These are phyloP conservation scores for Tilletiaria anomala DNA, from an alignment of 1,284 basidiomycete genomes.

Conservation along the genomic window DNA sequence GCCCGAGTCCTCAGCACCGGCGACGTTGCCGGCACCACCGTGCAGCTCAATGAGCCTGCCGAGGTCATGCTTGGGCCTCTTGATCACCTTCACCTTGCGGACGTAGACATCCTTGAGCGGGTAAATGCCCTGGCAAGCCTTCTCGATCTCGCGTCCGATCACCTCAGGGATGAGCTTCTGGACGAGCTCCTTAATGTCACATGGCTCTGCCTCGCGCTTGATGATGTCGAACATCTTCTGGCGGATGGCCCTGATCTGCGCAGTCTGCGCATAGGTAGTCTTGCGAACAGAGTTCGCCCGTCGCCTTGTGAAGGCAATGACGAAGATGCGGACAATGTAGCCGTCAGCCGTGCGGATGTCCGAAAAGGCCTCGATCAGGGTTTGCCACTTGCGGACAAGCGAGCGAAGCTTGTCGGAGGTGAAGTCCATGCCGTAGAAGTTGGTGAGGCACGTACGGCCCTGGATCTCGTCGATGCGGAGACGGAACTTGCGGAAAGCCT, in stretches of 20 bases:
- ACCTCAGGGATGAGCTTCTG: slow-evolving; percentile 99
- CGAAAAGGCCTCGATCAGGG: slow-evolving; percentile 94
- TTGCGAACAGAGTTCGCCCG: slow-evolving; percentile 93
- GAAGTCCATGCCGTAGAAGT: slow-evolving; percentile 99
- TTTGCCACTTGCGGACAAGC: slow-evolving; percentile 99
- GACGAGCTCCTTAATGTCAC: slow-evolving; percentile 84
- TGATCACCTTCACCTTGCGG: slow-evolving; percentile 81
- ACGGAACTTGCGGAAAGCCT: slow-evolving; percentile 99
- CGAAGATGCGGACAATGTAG: slow-evolving; percentile 96
- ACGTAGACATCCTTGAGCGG: slow-evolving; percentile 82
- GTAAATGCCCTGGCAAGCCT: slow-evolving; percentile 88
- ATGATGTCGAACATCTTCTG: slow-evolving; percentile 99
- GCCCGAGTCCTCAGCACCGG: slow-evolving; percentile 62
- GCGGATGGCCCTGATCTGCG: slow-evolving; percentile 92
- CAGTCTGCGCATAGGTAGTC: slow-evolving; percentile 93
- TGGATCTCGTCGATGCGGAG: slow-evolving; percentile 93
- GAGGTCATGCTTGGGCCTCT: slow-evolving; percentile 90
- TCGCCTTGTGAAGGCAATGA: slow-evolving; percentile 97
- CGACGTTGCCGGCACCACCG: slow-evolving; percentile 49
- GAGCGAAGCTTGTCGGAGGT: slow-evolving; percentile 99
- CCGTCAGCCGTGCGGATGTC: slow-evolving; percentile 99
- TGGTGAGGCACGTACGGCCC: slow-evolving; percentile 98
- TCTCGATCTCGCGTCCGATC: slow-evolving; percentile 99
- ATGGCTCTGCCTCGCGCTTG: slow-evolving; percentile 83
- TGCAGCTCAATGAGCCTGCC: slow-evolving; percentile 90